phyloP scores from a whole-genome alignment of 106 monocot genomes.

The Narthecium ossifragum region DNA sequence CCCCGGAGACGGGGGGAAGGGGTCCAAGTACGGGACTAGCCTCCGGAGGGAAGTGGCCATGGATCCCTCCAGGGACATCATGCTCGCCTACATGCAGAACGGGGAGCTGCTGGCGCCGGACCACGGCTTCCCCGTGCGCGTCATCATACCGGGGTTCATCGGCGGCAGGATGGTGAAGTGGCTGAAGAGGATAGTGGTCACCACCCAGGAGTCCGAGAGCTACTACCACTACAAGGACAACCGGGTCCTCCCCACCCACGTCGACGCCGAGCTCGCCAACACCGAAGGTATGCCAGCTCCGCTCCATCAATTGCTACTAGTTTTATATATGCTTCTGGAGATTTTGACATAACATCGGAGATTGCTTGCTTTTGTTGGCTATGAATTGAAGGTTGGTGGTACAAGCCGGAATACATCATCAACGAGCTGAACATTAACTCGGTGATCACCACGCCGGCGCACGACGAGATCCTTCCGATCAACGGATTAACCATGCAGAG shows the following conservation, averaged over 20 bases:
- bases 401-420: constrained; percentile 95
- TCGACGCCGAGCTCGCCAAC: constrained; percentile 80
- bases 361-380: not conserved
- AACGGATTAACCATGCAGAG: constrained; percentile 39
- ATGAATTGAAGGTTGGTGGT: constrained; percentile 75
- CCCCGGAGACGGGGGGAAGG: constrained; percentile 82
- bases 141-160: constrained; percentile 88
- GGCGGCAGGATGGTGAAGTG: constrained; percentile 99
- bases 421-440: constrained; percentile 97
- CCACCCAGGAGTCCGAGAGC: constrained; percentile 49
- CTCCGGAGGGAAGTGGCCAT: constrained; percentile 64
- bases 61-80: constrained; percentile 72
- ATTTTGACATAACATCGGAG: too few relatives aligned
- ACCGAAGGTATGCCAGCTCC: constrained; percentile 50
- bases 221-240: constrained; percentile 88
- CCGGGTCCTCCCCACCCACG: constrained; percentile 68
- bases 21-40: constrained; percentile 91
- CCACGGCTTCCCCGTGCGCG: constrained; percentile 82
- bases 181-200: constrained; percentile 66
- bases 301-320: too few relatives aligned
- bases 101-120: constrained; percentile 73
- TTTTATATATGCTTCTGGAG: too few relatives aligned
- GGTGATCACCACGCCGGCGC: constrained; percentile 81
- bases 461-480: constrained; percentile 77
- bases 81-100: constrained; percentile 93